These are phyloP conservation scores for Trichoderma atroviride DNA, from an alignment of 2,329 filamentous ascomycete species.

Conservation along the genomic window DNA sequence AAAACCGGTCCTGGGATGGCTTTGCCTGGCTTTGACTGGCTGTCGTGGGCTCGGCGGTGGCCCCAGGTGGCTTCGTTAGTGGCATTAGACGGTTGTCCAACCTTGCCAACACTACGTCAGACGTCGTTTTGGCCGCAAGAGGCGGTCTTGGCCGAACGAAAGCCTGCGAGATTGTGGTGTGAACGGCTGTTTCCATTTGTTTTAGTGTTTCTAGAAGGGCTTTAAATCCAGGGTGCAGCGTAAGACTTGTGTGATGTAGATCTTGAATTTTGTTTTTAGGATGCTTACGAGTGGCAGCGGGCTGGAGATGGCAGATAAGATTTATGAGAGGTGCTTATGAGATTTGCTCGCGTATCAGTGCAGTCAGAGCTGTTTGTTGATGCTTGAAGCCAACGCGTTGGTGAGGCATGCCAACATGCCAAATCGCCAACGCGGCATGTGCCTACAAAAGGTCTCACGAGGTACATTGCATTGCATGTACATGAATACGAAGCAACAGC, in stretches of 20 bases:
- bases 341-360: neutral
- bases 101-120: slow-evolving; percentile 19
- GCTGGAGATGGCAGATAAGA: neutral
- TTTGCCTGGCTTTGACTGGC: neutral
- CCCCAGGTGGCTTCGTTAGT: neutral
- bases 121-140: neutral
- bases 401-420: neutral
- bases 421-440: neutral
- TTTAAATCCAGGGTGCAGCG: neutral
- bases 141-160: neutral
- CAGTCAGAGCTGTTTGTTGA: neutral
- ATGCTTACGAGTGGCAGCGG: neutral
- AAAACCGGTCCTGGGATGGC: neutral
- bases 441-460: neutral
- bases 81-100: neutral
- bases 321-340: neutral
- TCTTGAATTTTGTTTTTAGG: neutral
- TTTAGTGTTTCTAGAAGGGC: slow-evolving; percentile 3
- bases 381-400: neutral
- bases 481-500: neutral
- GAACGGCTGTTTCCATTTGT: neutral
- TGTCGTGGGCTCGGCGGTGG: neutral
- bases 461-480: neutral
- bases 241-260: neutral
- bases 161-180: neutral